Evolutionary conservation across 257 asterid species (phyloP).

Genomic region (Paraleonurus japonicus): DNA sequence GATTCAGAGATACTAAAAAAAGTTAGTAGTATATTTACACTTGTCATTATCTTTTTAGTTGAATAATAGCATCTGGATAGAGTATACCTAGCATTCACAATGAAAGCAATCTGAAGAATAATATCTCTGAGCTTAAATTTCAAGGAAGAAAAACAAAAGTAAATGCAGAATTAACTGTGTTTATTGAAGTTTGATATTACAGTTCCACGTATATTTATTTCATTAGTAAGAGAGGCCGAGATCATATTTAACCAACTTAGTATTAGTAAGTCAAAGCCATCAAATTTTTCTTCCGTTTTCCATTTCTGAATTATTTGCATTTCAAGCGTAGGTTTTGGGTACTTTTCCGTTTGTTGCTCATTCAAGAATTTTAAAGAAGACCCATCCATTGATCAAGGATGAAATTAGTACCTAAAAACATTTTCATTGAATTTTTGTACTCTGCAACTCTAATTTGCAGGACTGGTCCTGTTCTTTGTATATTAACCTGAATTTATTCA

Average conservation of each 20-base stretch:
- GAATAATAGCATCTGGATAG: neutral
- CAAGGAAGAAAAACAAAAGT: neutral
- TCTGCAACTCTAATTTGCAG: too few species aligned
- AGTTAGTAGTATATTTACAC: neutral
- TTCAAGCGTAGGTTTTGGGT: neutral
- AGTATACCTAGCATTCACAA: neutral
- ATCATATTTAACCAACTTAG: constrained; percentile 14
- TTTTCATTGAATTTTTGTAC: neutral
- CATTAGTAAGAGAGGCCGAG: neutral
- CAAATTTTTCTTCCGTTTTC: neutral
- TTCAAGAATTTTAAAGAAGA: neutral
- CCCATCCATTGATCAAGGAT: neutral
- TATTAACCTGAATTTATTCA: too few species aligned
- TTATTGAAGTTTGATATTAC: neutral
- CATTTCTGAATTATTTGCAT: neutral
- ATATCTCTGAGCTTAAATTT: neutral
- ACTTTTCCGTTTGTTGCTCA: neutral
- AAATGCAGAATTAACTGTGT: neutral
- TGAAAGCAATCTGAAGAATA: neutral
- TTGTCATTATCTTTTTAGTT: neutral
- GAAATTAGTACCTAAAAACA: neutral
- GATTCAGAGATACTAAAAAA: neutral
- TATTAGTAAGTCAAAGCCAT: neutral
- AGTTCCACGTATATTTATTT: neutral
- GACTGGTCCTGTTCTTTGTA: too few species aligned